Evolutionary conservation across 176 grass and related monocot species (phyloP), one percentile per base, ranked within the genome.

Genomic region (Oryza punctata): DNA sequence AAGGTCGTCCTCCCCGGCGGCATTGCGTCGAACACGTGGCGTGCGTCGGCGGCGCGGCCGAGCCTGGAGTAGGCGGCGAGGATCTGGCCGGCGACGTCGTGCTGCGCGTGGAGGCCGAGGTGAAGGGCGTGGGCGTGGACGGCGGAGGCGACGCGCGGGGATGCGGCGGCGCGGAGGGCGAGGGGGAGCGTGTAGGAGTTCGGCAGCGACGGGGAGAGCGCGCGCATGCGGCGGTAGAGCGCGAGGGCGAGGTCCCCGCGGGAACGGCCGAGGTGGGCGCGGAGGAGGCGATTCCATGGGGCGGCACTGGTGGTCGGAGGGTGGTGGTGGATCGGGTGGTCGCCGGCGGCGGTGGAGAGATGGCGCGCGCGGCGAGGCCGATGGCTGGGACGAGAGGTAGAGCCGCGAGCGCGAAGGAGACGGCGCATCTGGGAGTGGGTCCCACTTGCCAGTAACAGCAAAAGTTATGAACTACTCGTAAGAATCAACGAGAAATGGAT

Each of bases 111-210:
- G 43, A 92, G 74, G 78, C 93, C 47, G 67, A 90, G 80, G 75
- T 82, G 77, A 24, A 81, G 67, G 14, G 79, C 76, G 41, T 95
- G 90, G 0, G 74, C 80, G 27, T 94, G 93, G 21, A 92, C n/a
- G 10, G 70, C 38, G 59, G 61, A 52, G 45, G 75, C 80, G 25
- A 78, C 6, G 28, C 23, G 60, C 28, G 15, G 2, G 15, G 66
- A 14, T 37, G 85, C 77, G 25, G 85, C 77, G 21, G 82, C 75
- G 41, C 76, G 76, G 54, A 95, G 79, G 28, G 79, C 82, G 47
- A 95, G 90, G 11, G 93, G 90, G n/a, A 95, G 70, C 30, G 93
- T 95, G 90, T 86, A 92, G 72, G 85, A 67, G 38, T 90, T 87
- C 41, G 85, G 87, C 15, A 90, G 65, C 59, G 66, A n/a, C 15